Evolutionary conservation across 2,329 filamentous ascomycete species (phyloP).

Genomic region (Alternaria solani): DNA sequence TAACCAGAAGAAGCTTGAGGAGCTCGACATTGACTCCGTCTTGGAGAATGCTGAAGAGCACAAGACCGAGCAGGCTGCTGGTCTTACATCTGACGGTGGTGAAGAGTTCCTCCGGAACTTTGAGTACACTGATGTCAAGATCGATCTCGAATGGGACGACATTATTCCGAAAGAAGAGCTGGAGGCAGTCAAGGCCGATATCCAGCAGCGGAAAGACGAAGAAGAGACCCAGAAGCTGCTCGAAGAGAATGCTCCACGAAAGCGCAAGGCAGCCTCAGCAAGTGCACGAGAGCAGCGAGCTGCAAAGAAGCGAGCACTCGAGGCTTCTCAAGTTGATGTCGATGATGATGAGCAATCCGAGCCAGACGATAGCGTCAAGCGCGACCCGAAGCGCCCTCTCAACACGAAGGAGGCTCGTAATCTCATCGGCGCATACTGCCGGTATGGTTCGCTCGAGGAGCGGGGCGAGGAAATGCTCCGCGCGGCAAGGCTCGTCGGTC

Average conservation of each 20-base stretch:
- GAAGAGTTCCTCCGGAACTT: conserved; percentile 91
- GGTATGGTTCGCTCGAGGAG: conserved; percentile 90
- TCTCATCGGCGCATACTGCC: conserved; percentile 87
- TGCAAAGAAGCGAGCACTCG: conserved; percentile 72
- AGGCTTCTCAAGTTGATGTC: conserved; percentile 72
- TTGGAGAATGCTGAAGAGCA: conserved; percentile 97
- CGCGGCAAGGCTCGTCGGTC: conserved; percentile 83
- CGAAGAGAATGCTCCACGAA: conserved; percentile 84
- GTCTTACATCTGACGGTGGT: conserved; percentile 93
- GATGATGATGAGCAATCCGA: conserved; percentile 61
- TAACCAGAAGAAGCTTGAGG: conserved; percentile 95
- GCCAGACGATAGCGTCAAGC: conserved; percentile 59
- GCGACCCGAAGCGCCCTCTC: conserved; percentile 87
- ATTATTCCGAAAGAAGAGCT: conserved; percentile 96
- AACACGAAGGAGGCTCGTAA: conserved; percentile 93
- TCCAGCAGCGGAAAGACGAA: conserved; percentile 83
- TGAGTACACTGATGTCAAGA: conserved; percentile 97
- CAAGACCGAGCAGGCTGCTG: conserved; percentile 93
- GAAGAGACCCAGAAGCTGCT: conserved; percentile 82
- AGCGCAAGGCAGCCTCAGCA: conserved; percentile 68
- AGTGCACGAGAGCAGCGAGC: conserved; percentile 71
- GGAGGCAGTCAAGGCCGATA: conserved; percentile 86
- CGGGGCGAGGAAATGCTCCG: conserved; percentile 85
- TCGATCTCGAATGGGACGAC: conserved; percentile 95
- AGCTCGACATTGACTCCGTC: conserved; percentile 96